Percentiles rank a stretch among this genome's conserved stretches.
phyloP scores from a whole-genome alignment of 306 rosid species.

The Ammopiptanthus mongolicus region DNA sequence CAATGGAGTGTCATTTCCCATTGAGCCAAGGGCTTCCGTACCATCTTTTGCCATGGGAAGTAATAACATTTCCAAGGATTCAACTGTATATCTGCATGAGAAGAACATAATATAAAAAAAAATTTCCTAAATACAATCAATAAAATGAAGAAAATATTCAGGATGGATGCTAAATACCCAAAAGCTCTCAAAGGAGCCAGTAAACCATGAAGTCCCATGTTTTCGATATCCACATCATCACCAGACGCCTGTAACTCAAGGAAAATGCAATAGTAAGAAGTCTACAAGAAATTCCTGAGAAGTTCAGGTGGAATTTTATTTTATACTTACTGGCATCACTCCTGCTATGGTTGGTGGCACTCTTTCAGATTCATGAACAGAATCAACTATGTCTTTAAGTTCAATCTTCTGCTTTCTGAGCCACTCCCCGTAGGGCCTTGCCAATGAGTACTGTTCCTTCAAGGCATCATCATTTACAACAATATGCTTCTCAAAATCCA shows the following conservation, averaged over 20 bases:
- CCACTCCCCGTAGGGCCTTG: slow-evolving; percentile 92
- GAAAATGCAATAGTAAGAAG: neutral
- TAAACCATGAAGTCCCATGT: slow-evolving; percentile 80
- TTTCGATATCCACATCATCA: slow-evolving; percentile 61
- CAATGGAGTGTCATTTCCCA: slow-evolving; percentile 95
- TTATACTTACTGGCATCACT: slow-evolving; percentile 60
- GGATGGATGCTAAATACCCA: slow-evolving; percentile 51
- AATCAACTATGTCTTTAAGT: slow-evolving; percentile 67
- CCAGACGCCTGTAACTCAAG: slow-evolving; percentile 45
- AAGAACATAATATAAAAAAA: slow-evolving; percentile 15
- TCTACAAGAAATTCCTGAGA: neutral
- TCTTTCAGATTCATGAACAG: slow-evolving; percentile 64
- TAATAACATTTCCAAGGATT: slow-evolving; percentile 88
- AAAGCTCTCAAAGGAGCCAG: slow-evolving; percentile 84
- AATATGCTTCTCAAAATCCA: slow-evolving; percentile 86
- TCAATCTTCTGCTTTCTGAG: slow-evolving; percentile 84
- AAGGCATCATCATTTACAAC: slow-evolving; percentile 96
- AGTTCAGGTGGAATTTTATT: neutral
- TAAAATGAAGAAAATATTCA: slow-evolving; percentile 12
- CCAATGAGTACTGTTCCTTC: slow-evolving; percentile 83
- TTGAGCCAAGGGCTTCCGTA: slow-evolving; percentile 93
- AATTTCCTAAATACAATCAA: slow-evolving; percentile 11
- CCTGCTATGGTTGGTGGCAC: slow-evolving; percentile 72
- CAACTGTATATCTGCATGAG: slow-evolving; percentile 71
- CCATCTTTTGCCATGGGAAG: slow-evolving; percentile 99